Percentiles rank a stretch among this genome's conserved stretches.
These are phyloP conservation scores for Aspergillus diversus DNA, from an alignment of 495 filamentous ascomycete genomes.

Conservation along the genomic window DNA sequence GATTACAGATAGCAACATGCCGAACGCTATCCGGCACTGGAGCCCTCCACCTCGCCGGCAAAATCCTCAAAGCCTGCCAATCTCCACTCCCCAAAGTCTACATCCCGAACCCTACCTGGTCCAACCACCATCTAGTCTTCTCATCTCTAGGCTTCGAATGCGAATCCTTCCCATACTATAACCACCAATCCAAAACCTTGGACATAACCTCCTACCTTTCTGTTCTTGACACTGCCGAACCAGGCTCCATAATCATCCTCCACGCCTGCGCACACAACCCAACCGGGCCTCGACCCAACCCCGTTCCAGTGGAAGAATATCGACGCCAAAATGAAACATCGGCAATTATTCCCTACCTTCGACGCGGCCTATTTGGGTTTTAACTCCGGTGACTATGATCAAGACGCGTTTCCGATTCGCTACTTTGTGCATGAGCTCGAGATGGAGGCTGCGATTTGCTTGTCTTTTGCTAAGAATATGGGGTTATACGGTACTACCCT, in stretches of 20 bases:
- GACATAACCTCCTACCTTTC: slow-evolving; percentile 30
- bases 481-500: slow-evolving; percentile 48
- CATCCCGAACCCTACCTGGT: slow-evolving; percentile 41
- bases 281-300: slow-evolving; percentile 48
- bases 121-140: slow-evolving; percentile 45
- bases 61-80: slow-evolving; percentile 61
- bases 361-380: slow-evolving; percentile 52
- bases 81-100: slow-evolving; percentile 31
- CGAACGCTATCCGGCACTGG: slow-evolving; percentile 88
- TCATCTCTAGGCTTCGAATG: slow-evolving; percentile 35
- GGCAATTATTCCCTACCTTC: slow-evolving; percentile 44
- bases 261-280: slow-evolving; percentile 55
- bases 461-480: slow-evolving; percentile 53
- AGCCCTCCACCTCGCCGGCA: slow-evolving; percentile 77
- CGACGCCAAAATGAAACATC: slow-evolving; percentile 32
- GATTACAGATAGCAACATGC: slow-evolving; percentile 31
- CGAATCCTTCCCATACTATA: slow-evolving; percentile 34
- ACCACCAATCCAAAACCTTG: slow-evolving; percentile 21
- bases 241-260: slow-evolving; percentile 39
- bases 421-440: slow-evolving; percentile 35
- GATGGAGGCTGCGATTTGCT: slow-evolving; percentile 36
- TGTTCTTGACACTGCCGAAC: slow-evolving; percentile 25
- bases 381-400: slow-evolving; percentile 42
- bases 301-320: slow-evolving; percentile 48
- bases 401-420: slow-evolving; percentile 49